phyloP scores from a whole-genome alignment of 495 filamentous ascomycete species.

The Thermochaetoides thermophila region DNA sequence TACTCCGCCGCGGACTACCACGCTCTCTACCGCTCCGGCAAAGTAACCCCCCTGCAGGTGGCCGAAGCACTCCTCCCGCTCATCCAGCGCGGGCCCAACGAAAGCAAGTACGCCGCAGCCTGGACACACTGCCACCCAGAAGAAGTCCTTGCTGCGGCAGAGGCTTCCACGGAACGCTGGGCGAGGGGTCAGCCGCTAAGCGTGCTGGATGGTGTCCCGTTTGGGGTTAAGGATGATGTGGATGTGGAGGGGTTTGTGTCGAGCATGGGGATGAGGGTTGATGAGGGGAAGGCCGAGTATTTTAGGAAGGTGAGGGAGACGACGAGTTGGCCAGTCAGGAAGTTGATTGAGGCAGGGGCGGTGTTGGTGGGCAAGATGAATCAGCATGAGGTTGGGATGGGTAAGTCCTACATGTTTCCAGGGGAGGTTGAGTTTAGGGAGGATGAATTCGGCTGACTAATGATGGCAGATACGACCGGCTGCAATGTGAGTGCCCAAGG shows the following conservation, averaged over 20 bases:
- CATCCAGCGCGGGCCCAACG: conserved; percentile 36
- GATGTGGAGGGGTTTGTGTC: conserved; percentile 60
- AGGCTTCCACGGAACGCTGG: conserved; percentile 56
- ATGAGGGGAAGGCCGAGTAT: conserved; percentile 22
- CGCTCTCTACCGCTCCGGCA: conserved; percentile 50
- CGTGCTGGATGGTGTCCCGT: conserved; percentile 69
- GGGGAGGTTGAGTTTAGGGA: neutral
- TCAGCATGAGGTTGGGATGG: conserved; percentile 77
- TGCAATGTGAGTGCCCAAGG: conserved; percentile 17
- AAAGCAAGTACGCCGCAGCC: conserved; percentile 49
- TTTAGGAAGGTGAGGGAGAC: conserved; percentile 16
- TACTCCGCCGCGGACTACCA: conserved; percentile 67
- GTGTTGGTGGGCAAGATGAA: conserved; percentile 73
- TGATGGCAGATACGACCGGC: conserved; percentile 22
- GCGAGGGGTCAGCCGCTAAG: conserved; percentile 45
- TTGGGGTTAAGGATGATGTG: conserved; percentile 79
- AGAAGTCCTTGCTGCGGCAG: conserved; percentile 48
- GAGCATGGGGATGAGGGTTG: conserved; percentile 35
- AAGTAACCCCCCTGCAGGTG: conserved; percentile 56
- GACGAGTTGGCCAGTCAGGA: conserved; percentile 55
- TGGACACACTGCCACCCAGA: conserved; percentile 47
- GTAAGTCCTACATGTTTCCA: conserved; percentile 3
- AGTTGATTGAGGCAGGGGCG: conserved; percentile 64
- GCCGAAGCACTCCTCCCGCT: conserved; percentile 54
- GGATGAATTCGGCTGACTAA: neutral